Evolutionary conservation across 768 basidiomycete species (phyloP), one percentile per base, ranked within the genome.

Genomic region (Russula ochroleuca): DNA sequence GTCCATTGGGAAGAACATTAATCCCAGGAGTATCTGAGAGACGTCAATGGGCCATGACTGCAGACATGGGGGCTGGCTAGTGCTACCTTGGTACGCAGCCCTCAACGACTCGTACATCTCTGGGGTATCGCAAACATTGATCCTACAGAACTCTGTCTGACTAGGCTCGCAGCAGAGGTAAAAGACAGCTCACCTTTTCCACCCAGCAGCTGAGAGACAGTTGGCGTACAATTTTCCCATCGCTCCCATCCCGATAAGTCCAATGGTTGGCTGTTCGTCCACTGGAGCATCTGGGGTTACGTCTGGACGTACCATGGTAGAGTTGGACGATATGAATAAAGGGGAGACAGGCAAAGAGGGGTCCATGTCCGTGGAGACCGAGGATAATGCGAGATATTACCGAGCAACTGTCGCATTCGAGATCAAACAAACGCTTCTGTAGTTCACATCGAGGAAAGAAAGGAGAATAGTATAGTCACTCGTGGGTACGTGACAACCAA

Each of bases 191-290:
- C 65, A 94, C 95, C 85, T 89, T 74, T 86, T 83, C 87, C 92
- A 94, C 2, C 96, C 94, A 11, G 87, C 94, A 7, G 79, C 78
- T 13, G 86, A 83, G 28, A 99, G 78, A n/a, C 78, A 73, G 19
- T 80, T 81, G 0, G 94, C 93, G 73, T 98, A 98, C 94, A 98
- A 93, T 71, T 78, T 79, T 2, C 96, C 96, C 96, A 98, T 98
- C 55, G 90, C 91, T 0, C 95, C 95, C 94, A 98, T 97, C 2
- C 96, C 95, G 65, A 97, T 97, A 57, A 97, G 78, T 2, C 95
- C 95, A 43, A 98, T 90, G 0, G 82, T 80, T 7, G 92, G 91
- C 68, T 94, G 92, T 28, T 78, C 73, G 6, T 78, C 75, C 1
- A 71, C 21, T 6, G 81, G 79, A 10, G 73, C 69, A 11, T 72